These are phyloP conservation scores for Coniosporium tulheliwenetii DNA, from an alignment of 2,329 filamentous ascomycete genomes.

Conservation along the genomic window DNA sequence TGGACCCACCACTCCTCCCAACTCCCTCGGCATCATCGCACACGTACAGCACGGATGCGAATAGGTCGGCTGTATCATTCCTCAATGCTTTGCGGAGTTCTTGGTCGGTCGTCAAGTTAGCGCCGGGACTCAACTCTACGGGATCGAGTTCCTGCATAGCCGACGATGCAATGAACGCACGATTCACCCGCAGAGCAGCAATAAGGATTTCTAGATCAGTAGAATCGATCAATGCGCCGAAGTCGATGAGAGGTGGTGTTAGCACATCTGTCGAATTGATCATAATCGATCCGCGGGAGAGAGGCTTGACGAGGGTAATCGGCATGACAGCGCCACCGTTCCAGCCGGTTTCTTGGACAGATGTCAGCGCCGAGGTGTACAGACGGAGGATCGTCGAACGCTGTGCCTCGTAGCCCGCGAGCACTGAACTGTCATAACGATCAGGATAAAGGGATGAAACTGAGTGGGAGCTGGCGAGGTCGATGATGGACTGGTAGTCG, in stretches of 20 bases:
- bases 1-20: conserved; percentile 14
- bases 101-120: conserved; percentile 6
- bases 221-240: conserved; percentile 18
- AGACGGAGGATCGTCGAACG: conserved; percentile 9
- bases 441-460: conserved; percentile 4
- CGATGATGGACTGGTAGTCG: conserved; percentile 6
- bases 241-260: conserved; percentile 16
- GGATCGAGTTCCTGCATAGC: conserved; percentile 16
- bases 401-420: conserved; percentile 14
- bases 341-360: conserved; percentile 17
- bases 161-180: conserved; percentile 15
- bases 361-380: conserved; percentile 10
- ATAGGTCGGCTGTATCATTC: conserved; percentile 13
- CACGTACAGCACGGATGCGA: conserved; percentile 17
- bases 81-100: conserved; percentile 9
- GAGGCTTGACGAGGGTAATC: conserved; percentile 17
- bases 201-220: conserved; percentile 19
- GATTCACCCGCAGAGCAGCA: conserved; percentile 18
- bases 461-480: conserved; percentile 4
- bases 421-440: conserved; percentile 7
- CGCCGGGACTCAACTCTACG: conserved; percentile 14
- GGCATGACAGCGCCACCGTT: conserved; percentile 10
- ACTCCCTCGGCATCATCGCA: conserved; percentile 15
- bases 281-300: conserved; percentile 21
- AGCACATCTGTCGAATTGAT: conserved; percentile 18